A percentile compares a stretch with the other conserved stretches of the same genome.
These are phyloP conservation scores for Solanum tarijense DNA, from an alignment of 257 asterid species.

Conservation along the genomic window DNA sequence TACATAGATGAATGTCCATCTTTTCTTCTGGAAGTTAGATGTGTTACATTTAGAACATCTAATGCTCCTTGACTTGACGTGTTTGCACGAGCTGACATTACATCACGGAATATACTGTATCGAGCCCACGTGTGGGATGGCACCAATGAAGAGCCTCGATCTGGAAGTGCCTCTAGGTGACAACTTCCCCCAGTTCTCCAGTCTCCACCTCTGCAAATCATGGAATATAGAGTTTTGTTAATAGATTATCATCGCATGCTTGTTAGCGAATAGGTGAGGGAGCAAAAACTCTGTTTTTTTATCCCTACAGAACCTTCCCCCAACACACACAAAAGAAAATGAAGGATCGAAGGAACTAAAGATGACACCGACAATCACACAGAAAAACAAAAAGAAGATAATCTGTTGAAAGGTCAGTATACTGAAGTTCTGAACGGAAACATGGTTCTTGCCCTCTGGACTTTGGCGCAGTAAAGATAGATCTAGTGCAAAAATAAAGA, in stretches of 20 bases:
- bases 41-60: conserved; percentile 49
- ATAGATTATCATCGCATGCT: not conserved
- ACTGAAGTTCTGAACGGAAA: not conserved
- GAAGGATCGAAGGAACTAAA: not conserved
- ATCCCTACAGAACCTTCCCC: not conserved
- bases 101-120: conserved; percentile 31
- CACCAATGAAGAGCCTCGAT: conserved; percentile 53
- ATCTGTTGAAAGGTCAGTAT: not conserved
- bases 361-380: not conserved
- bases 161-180: conserved; percentile 74
- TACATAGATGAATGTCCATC: conserved; percentile 88
- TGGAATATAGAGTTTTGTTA: not conserved
- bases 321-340: not conserved
- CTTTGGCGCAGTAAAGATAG: not conserved
- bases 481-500: not conserved
- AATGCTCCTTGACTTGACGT: conserved; percentile 17
- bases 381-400: not conserved
- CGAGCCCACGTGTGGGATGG: conserved; percentile 60
- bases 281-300: not conserved
- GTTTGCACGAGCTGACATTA: conserved; percentile 22
- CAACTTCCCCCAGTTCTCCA: conserved; percentile 82
- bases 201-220: conserved; percentile 67
- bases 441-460: not conserved
- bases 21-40: conserved; percentile 65
- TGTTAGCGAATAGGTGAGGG: not conserved